phyloP scores from a whole-genome alignment of 139 green algal genomes.

The Microglena sp. region DNA sequence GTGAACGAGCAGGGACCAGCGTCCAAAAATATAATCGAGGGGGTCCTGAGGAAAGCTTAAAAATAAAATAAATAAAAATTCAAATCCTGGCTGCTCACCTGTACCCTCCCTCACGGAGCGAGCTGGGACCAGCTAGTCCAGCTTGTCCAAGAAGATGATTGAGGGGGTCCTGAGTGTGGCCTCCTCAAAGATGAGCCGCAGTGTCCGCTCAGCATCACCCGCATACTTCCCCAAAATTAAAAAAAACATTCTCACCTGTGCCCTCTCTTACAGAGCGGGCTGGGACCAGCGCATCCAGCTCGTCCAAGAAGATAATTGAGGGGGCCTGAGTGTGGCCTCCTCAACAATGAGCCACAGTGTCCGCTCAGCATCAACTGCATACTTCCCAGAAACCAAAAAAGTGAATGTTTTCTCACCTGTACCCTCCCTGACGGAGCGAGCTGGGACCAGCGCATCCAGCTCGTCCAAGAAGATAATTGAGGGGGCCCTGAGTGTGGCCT shows the following conservation, averaged over 20 bases:
- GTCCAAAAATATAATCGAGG: too few relatives aligned
- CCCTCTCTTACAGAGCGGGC: slow-evolving; percentile 1
- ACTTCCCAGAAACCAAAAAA: too few relatives aligned
- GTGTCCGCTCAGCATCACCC: slow-evolving; percentile 76
- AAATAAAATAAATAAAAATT: too few relatives aligned
- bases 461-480: slow-evolving; percentile 89
- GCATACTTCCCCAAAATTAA: slow-evolving; percentile 86
- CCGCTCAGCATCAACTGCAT: slow-evolving; percentile 75
- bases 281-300: slow-evolving; percentile 75
- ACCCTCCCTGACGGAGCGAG: slow-evolving; percentile 1
- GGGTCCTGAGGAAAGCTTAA: too few relatives aligned
- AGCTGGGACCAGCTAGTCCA: slow-evolving; percentile 57
- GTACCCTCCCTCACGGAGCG: background rate
- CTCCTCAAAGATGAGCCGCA: slow-evolving; percentile 77
- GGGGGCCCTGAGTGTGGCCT: slow-evolving; percentile 45
- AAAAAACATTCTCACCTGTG: too few relatives aligned
- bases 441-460: slow-evolving; percentile 70
- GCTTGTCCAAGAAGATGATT: slow-evolving; percentile 89
- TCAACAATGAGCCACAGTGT: slow-evolving; percentile 76
- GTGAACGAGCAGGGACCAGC: too few relatives aligned
- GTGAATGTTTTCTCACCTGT: too few relatives aligned
- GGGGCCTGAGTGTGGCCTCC: slow-evolving; percentile 17
- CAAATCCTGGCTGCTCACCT: too few relatives aligned
- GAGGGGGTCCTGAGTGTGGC: slow-evolving; percentile 44
- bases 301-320: slow-evolving; percentile 84